These are phyloP conservation scores for Rhodocollybia butyracea DNA, from an alignment of 768 basidiomycete genomes.

Conservation along the genomic window DNA sequence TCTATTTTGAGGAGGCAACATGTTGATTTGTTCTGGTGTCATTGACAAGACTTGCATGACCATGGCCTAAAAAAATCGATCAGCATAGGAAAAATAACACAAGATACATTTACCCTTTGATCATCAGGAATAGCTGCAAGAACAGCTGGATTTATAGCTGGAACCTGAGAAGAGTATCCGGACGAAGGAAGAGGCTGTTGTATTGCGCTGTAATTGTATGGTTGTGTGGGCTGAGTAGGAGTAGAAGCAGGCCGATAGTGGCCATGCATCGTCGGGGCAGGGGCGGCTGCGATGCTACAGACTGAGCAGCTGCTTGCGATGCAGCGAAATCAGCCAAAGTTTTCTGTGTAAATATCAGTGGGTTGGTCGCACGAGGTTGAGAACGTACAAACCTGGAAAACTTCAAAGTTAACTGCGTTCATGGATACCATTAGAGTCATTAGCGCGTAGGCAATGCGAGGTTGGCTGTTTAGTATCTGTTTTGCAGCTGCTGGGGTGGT, in stretches of 20 bases:
- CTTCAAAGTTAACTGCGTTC: slow-evolving; percentile 70
- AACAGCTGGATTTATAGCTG: slow-evolving; percentile 41
- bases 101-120: slow-evolving; percentile 11
- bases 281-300: slow-evolving; percentile 1
- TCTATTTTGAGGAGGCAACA: slow-evolving; percentile 69
- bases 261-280: slow-evolving; percentile 20
- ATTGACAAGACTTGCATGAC: slow-evolving; percentile 78
- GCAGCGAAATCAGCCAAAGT: slow-evolving; percentile 50
- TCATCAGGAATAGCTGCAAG: slow-evolving; percentile 51
- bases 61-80: slow-evolving; percentile 46
- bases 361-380: background rate
- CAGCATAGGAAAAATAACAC: slow-evolving; percentile 8
- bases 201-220: slow-evolving; percentile 8
- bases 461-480: slow-evolving; percentile 66
- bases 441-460: slow-evolving; percentile 73
- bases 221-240: slow-evolving; percentile 17
- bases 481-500: slow-evolving; percentile 69
- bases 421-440: slow-evolving; percentile 78
- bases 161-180: slow-evolving; percentile 24
- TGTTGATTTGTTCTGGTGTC: slow-evolving; percentile 81
- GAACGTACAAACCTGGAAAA: slow-evolving; percentile 56
- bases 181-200: slow-evolving; percentile 20
- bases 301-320: background rate
- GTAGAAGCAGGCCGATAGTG: slow-evolving; percentile 13
- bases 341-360: slow-evolving; percentile 53